Percentiles rank a stretch among this genome's conserved stretches.
These are phyloP conservation scores for Theileria parva DNA, from an alignment of 169 alveolate genomes.

Conservation along the genomic window DNA sequence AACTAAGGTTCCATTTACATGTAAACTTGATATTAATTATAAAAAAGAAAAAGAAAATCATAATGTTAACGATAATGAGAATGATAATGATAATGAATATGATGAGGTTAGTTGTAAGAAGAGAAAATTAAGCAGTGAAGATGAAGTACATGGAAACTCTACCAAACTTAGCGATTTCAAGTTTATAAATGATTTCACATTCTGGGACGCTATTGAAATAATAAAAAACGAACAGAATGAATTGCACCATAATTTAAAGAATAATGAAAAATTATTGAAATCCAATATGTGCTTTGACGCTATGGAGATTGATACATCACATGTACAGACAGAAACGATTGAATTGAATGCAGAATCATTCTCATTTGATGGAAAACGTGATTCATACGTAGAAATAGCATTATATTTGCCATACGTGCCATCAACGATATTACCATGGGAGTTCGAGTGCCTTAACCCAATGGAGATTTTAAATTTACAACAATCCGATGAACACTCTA, in stretches of 20 bases:
- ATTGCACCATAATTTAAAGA: constrained; percentile 18
- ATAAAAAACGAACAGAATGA: constrained; percentile 29
- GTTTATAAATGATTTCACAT: constrained; percentile 38
- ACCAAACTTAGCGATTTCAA: constrained; percentile 24
- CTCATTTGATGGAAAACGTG: constrained; percentile 20
- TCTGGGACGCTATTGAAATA: constrained; percentile 63
- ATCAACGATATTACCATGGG: constrained; percentile 46
- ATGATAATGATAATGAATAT: background rate
- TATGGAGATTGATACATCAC: constrained; percentile 37
- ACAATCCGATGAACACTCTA: background rate
- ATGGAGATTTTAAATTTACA: background rate
- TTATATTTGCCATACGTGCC: constrained; percentile 67
- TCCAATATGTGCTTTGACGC: constrained; percentile 42
- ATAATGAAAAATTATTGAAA: background rate
- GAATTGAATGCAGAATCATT: constrained; percentile 21
- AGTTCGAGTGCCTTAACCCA: constrained; percentile 30
- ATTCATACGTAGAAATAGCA: constrained; percentile 59
- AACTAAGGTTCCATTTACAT: constrained; percentile 37
- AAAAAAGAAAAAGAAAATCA: background rate
- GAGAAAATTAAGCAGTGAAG: background rate
- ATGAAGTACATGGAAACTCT: background rate
- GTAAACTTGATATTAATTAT: constrained; percentile 39
- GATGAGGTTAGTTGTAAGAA: background rate
- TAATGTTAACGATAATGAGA: background rate
- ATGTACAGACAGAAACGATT: constrained; percentile 20